A percentile compares a stretch with the other conserved stretches of the same genome.
phyloP scores from a whole-genome alignment of 2,329 filamentous ascomycete species.

The Coniochaeta prunicola region DNA sequence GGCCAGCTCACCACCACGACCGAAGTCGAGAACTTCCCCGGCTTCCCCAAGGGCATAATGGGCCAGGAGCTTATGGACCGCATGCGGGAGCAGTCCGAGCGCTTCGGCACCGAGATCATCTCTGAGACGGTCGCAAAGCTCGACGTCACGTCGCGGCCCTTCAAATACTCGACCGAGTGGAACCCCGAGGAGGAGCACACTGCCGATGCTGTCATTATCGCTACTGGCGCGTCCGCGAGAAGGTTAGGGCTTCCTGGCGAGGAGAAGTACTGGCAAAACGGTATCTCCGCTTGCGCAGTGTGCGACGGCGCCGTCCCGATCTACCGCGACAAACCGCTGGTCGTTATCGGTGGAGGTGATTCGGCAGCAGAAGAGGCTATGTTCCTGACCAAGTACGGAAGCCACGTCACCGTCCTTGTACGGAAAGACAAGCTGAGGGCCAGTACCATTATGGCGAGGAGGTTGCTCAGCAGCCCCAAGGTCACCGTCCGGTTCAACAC shows the following conservation, averaged over 20 bases:
- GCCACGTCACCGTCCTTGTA: conserved; percentile 90
- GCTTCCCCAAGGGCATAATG: conserved; percentile 84
- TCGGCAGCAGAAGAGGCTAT: conserved; percentile 95
- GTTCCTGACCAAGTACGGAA: conserved; percentile 96
- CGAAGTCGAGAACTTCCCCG: conserved; percentile 96
- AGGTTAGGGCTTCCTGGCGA: conserved; percentile 79
- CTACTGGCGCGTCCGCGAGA: conserved; percentile 87
- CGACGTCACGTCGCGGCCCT: conserved; percentile 76
- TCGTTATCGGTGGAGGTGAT: conserved; percentile 94
- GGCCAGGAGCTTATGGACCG: conserved; percentile 87
- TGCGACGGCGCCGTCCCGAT: conserved; percentile 97
- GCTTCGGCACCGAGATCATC: conserved; percentile 88
- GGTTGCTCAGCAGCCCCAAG: conserved; percentile 78
- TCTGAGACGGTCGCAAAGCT: conserved; percentile 87
- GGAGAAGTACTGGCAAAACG: conserved; percentile 95
- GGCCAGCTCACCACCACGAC: conserved; percentile 98
- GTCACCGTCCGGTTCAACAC: conserved; percentile 84
- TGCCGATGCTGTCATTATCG: conserved; percentile 86
- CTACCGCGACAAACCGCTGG: conserved; percentile 91
- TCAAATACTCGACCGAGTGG: conserved; percentile 92
- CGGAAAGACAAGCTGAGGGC: conserved; percentile 81
- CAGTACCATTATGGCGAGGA: conserved; percentile 84
- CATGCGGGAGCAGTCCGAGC: conserved; percentile 86
- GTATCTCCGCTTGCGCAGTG: conserved; percentile 92
- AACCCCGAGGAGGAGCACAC: conserved; percentile 76